Percentiles rank a stretch among this genome's conserved stretches.
phyloP scores from a whole-genome alignment of 179 eudicot genomes.

The Vitellaria paradoxa region DNA sequence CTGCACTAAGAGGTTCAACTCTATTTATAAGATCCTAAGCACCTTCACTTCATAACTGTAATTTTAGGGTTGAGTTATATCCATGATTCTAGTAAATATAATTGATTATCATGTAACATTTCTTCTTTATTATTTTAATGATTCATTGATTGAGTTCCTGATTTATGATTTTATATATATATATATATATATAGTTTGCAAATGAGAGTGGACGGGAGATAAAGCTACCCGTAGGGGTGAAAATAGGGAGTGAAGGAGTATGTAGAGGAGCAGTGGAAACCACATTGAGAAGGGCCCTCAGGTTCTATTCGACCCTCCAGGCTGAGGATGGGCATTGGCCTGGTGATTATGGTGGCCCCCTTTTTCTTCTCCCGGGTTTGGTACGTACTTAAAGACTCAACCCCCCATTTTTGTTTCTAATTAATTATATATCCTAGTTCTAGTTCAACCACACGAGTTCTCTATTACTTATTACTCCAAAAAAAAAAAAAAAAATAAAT shows the following conservation, averaged over 20 bases:
- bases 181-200: constrained; percentile 51
- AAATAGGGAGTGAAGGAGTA: constrained; percentile 44
- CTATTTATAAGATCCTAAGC: too few relatives aligned
- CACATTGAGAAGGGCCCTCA: constrained; percentile 71
- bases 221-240: constrained; percentile 55
- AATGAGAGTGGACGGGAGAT: constrained; percentile 42
- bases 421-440: too few relatives aligned
- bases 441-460: too few relatives aligned
- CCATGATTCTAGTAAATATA: too few relatives aligned
- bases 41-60: too few relatives aligned
- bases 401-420: background rate
- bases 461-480: too few relatives aligned
- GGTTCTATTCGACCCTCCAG: constrained; percentile 77
- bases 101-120: too few relatives aligned
- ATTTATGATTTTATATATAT: background rate
- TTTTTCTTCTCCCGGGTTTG: constrained; percentile 91
- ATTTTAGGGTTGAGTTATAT: too few relatives aligned
- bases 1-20: too few relatives aligned
- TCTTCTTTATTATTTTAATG: background rate
- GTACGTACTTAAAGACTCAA: constrained; percentile 30
- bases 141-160: background rate
- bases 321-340: constrained; percentile 97
- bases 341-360: constrained; percentile 94
- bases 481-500: too few relatives aligned
- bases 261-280: constrained; percentile 57